These are phyloP conservation scores for Phytophthora sojae DNA, from an alignment of 352 stramenopile genomes.

Conservation along the genomic window DNA sequence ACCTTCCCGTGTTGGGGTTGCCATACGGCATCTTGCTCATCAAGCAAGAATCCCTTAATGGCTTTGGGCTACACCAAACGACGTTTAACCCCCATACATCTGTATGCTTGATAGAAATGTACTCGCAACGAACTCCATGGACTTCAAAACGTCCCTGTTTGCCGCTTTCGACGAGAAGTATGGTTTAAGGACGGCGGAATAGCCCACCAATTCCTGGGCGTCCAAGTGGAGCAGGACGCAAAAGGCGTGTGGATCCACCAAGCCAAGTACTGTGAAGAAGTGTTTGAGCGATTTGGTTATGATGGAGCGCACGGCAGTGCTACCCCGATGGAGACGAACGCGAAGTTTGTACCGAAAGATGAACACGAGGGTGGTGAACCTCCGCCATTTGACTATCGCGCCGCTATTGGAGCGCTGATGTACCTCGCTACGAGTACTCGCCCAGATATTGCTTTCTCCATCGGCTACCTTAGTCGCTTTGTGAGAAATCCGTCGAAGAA, in stretches of 20 bases:
- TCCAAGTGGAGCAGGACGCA: conserved; percentile 18
- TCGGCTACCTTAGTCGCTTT: not conserved
- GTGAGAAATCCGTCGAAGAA: not conserved
- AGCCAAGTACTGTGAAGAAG: conserved; percentile 7
- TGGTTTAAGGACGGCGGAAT: conserved; percentile 24
- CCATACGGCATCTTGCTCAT: too few species aligned
- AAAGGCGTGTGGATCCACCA: conserved; percentile 9
- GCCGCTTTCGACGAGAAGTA: conserved; percentile 17
- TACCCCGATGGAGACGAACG: not conserved
- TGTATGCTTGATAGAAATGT: too few species aligned
- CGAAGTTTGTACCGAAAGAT: not conserved
- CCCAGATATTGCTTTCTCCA: not conserved
- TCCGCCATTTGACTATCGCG: not conserved
- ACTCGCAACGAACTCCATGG: not conserved
- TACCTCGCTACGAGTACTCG: not conserved
- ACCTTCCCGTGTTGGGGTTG: too few species aligned
- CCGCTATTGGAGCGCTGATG: not conserved
- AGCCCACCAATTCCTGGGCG: conserved; percentile 4
- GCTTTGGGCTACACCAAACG: too few species aligned
- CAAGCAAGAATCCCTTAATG: too few species aligned
- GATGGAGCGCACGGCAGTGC: not conserved
- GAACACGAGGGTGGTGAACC: not conserved
- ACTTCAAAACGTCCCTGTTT: conserved; percentile 28
- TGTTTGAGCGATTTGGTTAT: not conserved
- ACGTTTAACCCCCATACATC: too few species aligned